A percentile compares a stretch with the other conserved stretches of the same genome.
phyloP scores from a whole-genome alignment of 2,329 filamentous ascomycete species.

The Chaetomiaceae sp. region DNA sequence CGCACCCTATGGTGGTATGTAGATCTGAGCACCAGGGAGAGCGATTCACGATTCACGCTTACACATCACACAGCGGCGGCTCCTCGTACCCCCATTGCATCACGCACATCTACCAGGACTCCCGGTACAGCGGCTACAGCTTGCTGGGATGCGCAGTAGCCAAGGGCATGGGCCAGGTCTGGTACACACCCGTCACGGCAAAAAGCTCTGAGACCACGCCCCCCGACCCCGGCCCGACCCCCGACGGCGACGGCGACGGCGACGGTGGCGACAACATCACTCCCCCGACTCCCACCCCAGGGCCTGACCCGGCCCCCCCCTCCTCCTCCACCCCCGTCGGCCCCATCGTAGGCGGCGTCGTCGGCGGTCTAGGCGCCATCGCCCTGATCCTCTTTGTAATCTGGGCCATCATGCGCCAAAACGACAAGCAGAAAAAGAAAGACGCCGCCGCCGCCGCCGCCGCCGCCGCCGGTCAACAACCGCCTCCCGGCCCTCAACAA shows the following conservation, averaged over 20 bases:
- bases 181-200: slow-evolving; percentile 4
- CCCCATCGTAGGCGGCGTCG: slow-evolving; percentile 33
- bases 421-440: slow-evolving; percentile 22
- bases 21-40: not conserved
- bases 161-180: slow-evolving; percentile 23
- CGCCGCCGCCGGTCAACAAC: slow-evolving; percentile 6
- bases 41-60: not conserved
- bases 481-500: slow-evolving; percentile 12
- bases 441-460: not conserved
- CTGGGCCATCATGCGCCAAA: slow-evolving; percentile 31
- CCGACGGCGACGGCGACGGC: too few relatives aligned
- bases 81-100: slow-evolving; percentile 29
- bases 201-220: too few relatives aligned
- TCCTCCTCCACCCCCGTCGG: slow-evolving; percentile 22
- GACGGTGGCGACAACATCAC: too few relatives aligned
- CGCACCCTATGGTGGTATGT: slow-evolving; percentile 33
- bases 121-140: slow-evolving; percentile 27
- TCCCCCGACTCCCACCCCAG: not conserved
- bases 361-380: slow-evolving; percentile 31
- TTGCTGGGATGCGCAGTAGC: slow-evolving; percentile 31
- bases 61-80: slow-evolving; percentile 21
- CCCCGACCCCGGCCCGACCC: too few relatives aligned
- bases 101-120: slow-evolving; percentile 31
- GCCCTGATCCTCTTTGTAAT: slow-evolving; percentile 29
- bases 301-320: not conserved